Evolutionary conservation across 805 yeast genomes (phyloP).

Genomic region (Alloascoidea africana): DNA sequence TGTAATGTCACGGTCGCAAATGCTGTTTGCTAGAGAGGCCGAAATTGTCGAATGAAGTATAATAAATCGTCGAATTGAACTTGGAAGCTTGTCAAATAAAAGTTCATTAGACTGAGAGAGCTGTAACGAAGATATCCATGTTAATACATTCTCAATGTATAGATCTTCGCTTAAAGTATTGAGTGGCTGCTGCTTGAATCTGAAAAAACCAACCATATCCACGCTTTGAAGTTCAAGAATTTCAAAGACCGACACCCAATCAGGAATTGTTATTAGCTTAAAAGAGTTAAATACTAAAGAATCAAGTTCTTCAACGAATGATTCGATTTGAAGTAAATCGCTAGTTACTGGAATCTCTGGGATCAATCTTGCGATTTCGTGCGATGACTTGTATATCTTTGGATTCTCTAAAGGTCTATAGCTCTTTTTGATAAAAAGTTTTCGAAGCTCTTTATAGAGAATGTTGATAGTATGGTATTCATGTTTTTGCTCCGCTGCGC

Average conservation of each 20-base stretch:
- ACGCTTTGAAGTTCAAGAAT: conserved; percentile 55
- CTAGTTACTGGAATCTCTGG: no score
- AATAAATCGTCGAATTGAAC: conserved; percentile 49
- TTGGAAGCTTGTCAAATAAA: conserved; percentile 41
- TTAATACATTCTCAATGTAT: conserved; percentile 50
- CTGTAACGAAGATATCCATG: conserved; percentile 47
- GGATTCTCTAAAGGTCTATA: conserved; percentile 18
- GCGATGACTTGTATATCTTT: no score
- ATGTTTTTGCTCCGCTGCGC: conserved; percentile 7
- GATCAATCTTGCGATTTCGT: conserved; percentile 4
- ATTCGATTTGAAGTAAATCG: no score
- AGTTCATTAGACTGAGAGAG: conserved; percentile 27
- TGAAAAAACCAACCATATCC: conserved; percentile 41
- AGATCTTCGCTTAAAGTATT: conserved; percentile 42
- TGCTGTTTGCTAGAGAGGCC: no score
- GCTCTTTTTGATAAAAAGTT: conserved; percentile 27
- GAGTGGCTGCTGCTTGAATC: conserved; percentile 48
- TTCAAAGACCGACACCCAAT: conserved; percentile 72
- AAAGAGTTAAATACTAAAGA: conserved; percentile 41
- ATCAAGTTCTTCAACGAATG: conserved; percentile 51
- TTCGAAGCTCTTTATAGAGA: conserved; percentile 51
- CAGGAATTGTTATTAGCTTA: conserved; percentile 40
- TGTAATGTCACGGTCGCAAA: no score
- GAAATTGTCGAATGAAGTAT: conserved; percentile 54
- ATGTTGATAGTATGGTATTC: conserved; percentile 15